Base-by-base conservation (phyloP, 2,329 filamentous ascomycete genomes). In the Ceratocystis variospora region DNA sequence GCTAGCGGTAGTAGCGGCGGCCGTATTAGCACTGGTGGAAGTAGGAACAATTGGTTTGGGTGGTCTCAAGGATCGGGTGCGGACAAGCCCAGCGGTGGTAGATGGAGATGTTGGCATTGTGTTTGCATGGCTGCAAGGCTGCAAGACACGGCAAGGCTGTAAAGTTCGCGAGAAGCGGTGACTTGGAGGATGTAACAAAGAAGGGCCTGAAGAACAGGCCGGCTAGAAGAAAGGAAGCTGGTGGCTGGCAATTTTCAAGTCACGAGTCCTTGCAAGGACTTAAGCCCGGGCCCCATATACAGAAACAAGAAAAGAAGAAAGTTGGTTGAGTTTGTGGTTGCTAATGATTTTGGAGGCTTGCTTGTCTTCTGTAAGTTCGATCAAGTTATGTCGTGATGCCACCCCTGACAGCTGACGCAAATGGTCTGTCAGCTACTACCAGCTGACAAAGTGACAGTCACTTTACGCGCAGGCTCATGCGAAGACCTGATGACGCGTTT, bases 31-130 rank as follows among this genome's bases (percentile, higher is more conserved):
- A 22, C 17, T 37, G 45, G 17, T 19, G 6, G 62, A 48, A 17
- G 22, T 44, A n/a, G 63, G 25, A 44, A 37, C 63, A 37, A 53
- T 53, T 17, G 61, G n/a, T 22, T 62, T 67, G 37, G 53, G 65
- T 15, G 61, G 25, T 67, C 61, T 67, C 53, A 67, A 25, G 61
- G 65, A 59, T 64, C 65, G 65, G 50, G 65, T 63, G 37, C 61
- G 65, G 61, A 63, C 31, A 64, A 64, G 53, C 46, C 65, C 50
- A 33, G 61, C 41, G 31, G 65, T 59, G 22, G 61, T 63, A 25
- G 50, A 59, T 61, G 65, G 59, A 19, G 65, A 63, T n/a, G 61
- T 41, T 22, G 61, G 48, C 65, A 67, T 67, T 62, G 33, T 46
- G 61, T 63, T 57, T 19, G 65, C 65, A 67, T 67, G 65, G 61